Evolutionary conservation across 306 rosid genomes (phyloP).

Genomic region (Canavalia gladiata): DNA sequence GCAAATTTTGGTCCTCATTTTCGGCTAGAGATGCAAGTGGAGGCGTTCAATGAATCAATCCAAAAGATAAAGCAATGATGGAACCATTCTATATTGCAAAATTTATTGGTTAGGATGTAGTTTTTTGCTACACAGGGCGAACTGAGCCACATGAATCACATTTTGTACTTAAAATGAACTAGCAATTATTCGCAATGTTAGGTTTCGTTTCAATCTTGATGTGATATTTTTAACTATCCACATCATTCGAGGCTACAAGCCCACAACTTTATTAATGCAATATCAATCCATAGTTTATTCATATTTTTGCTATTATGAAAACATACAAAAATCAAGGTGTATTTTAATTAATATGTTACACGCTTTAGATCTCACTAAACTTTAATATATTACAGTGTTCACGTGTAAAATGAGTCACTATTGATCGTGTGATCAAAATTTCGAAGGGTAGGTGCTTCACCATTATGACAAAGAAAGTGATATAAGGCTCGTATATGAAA

Average conservation of each 20-base stretch:
- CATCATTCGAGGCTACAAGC: no score
- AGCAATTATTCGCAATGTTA: slow-evolving; percentile 33
- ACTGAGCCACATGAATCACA: slow-evolving; percentile 45
- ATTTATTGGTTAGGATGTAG: slow-evolving; percentile 23
- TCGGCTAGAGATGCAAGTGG: slow-evolving; percentile 38
- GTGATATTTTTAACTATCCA: slow-evolving; percentile 32
- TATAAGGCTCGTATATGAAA: neutral
- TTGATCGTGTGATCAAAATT: neutral
- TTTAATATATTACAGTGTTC: slow-evolving; percentile 15
- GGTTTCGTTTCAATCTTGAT: slow-evolving; percentile 38
- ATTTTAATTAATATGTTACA: neutral
- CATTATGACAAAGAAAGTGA: neutral
- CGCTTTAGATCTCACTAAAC: neutral
- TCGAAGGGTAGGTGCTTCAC: slow-evolving; percentile 28
- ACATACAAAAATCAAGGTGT: neutral
- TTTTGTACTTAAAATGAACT: slow-evolving; percentile 33
- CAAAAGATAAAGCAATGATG: slow-evolving; percentile 18
- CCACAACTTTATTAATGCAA: no score
- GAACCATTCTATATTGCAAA: slow-evolving; percentile 28
- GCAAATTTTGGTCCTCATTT: slow-evolving; percentile 50
- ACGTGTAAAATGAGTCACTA: slow-evolving; percentile 29
- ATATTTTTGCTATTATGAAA: neutral
- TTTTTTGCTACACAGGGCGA: neutral
- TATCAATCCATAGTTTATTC: no score
- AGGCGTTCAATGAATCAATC: slow-evolving; percentile 45